Conservation (phyloP, 495 filamentous ascomycete genomes). For the Lindgomyces ingoldianus region DNA sequence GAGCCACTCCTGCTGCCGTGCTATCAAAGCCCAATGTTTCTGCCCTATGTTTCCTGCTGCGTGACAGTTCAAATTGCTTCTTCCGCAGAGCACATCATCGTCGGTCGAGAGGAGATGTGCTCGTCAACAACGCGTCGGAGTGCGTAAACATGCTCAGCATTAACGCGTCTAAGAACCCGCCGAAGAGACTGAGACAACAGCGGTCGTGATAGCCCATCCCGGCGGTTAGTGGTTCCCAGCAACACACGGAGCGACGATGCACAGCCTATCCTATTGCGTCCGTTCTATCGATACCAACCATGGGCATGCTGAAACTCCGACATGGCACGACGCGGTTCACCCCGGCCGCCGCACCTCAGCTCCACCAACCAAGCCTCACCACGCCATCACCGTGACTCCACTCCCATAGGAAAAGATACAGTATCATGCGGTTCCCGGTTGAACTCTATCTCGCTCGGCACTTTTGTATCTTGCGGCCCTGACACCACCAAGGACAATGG, state of each 20-base stretch:
- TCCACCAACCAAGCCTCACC: neutral
- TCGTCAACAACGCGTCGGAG: neutral
- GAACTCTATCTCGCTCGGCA: neutral
- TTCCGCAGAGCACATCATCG: neutral
- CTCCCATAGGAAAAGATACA: neutral
- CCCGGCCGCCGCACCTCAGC: too few relatives aligned
- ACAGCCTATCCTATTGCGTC: constrained; percentile 9
- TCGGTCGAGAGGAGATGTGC: neutral
- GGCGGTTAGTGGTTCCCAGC: constrained; percentile 5
- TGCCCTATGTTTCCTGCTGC: neutral
- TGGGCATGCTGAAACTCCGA: constrained; percentile 21
- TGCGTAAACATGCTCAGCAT: neutral
- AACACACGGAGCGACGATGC: neutral
- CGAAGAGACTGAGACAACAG: neutral
- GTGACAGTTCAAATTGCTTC: constrained; percentile 4
- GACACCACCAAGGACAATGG: neutral
- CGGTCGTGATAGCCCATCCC: constrained; percentile 3
- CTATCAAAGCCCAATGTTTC: neutral
- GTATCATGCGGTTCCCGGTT: neutral
- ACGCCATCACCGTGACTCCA: neutral
- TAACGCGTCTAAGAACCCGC: neutral
- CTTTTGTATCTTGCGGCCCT: neutral
- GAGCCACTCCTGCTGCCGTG: neutral
- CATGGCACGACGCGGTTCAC: constrained; percentile 13
- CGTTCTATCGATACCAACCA: neutral